A percentile compares a stretch with the other conserved stretches of the same genome.
Conservation (phyloP, 208 protist species). For the Trypanosoma vivax region DNA sequence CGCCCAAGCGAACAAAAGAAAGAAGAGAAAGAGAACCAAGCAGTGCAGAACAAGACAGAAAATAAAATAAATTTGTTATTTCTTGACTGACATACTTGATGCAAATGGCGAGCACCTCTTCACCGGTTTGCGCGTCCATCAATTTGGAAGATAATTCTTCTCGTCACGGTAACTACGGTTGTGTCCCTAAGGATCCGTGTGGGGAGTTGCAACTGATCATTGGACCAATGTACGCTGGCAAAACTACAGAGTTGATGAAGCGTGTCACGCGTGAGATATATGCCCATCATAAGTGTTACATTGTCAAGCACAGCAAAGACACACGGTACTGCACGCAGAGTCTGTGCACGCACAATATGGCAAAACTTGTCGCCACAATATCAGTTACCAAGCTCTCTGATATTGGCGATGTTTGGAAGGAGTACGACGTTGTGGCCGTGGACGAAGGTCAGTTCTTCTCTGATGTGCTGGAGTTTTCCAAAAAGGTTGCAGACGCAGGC, state of each 20-base stretch:
- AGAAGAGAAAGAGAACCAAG: too few species aligned
- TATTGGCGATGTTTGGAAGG: conserved; percentile 41
- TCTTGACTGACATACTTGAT: too few species aligned
- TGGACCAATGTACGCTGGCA: conserved; percentile 94
- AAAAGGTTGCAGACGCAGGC: conserved; percentile 71
- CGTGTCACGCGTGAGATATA: conserved; percentile 80
- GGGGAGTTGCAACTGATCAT: conserved; percentile 91
- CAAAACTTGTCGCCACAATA: conserved; percentile 50
- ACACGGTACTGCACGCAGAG: conserved; percentile 71
- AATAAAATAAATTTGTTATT: too few species aligned
- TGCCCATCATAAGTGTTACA: conserved; percentile 65
- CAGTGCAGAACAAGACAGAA: too few species aligned
- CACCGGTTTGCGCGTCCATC: too few species aligned
- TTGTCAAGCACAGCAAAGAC: conserved; percentile 92
- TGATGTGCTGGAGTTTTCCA: conserved; percentile 88
- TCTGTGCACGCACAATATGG: conserved; percentile 82
- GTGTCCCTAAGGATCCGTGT: neutral
- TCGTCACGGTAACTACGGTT: too few species aligned
- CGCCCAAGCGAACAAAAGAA: neutral
- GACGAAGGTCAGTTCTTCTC: conserved; percentile 93
- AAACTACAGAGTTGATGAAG: conserved; percentile 92
- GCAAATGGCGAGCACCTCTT: too few species aligned
- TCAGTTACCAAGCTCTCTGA: conserved; percentile 53
- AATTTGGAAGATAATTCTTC: too few species aligned
- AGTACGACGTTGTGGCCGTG: conserved; percentile 89